Base-by-base conservation (phyloP, 371 early-diverging fungal species). In the Rhizopus delemar region DNA sequence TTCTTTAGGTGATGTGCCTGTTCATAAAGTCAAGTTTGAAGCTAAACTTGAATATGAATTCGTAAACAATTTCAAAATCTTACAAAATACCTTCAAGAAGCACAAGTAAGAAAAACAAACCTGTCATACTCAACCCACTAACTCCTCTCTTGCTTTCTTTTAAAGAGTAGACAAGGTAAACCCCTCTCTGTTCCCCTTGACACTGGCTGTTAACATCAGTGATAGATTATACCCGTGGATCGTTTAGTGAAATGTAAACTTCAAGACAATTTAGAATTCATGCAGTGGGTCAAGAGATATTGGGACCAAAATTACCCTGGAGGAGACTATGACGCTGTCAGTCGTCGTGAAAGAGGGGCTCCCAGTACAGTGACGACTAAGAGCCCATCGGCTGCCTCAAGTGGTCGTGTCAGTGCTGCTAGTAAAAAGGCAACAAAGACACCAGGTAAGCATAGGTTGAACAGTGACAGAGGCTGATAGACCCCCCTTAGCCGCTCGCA, bases 241-340 rank as follows among this genome's bases (percentile, higher is more conserved):
- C 73, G 85, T 4, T 76, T 97, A 63, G 77, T 90, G 60, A 95
- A 94, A 68, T 92, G 93, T 76, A 92, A 90, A 64, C 91, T 96
- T 72, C 96, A 95, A 76, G 98, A 97, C 73, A 97, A 96, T 72
- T 81, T 97, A 56, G 96, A 96, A 78, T 95, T 97, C 66, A 64
- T 94, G 67, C 96, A 96, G 70, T 96, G 95, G 96, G 62, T 93
- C 55, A 95, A 93, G 60, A 81, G 82, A 73, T 94, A 70, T 63
- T 94, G 93, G 94, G 94, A 95, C 58, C 75, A 79, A 38, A 84
- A 90, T 62, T 90, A 71, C 57, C 90, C 94, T 4, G 93, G 93
- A 12, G 89, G 87, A 12, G 75, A 57, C 3, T 97, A 95, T 63
- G 93, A 94, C 64, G 90, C 95, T 31, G 67, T 82, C 8, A 84